Percentiles rank a stretch among this genome's conserved stretches.
Conservation (phyloP, 345 rosid species). For the Pugionium dolabratum region DNA sequence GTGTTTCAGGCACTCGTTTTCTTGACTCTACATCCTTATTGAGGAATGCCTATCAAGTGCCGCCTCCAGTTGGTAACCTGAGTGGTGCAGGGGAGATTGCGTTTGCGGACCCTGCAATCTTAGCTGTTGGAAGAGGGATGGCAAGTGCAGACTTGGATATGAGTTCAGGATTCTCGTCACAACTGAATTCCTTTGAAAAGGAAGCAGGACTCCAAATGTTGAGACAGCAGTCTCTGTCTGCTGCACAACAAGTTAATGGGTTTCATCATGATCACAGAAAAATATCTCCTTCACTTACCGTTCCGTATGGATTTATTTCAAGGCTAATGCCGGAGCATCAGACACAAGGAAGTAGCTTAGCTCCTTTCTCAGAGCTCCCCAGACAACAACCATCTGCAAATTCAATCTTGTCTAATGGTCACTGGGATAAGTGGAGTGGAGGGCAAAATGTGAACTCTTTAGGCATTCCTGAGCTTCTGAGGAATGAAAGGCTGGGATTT, state of each 20-base stretch:
- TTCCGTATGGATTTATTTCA: slow-evolving; percentile 59
- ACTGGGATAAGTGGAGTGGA: slow-evolving; percentile 81
- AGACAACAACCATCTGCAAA: slow-evolving; percentile 61
- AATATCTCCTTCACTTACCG: slow-evolving; percentile 54
- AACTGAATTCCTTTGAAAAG: slow-evolving; percentile 52
- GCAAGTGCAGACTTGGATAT: slow-evolving; percentile 57
- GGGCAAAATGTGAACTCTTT: slow-evolving; percentile 54
- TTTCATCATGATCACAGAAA: slow-evolving; percentile 58
- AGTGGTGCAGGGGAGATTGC: slow-evolving; percentile 64
- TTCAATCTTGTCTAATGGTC: slow-evolving; percentile 62
- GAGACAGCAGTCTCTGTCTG: slow-evolving; percentile 72
- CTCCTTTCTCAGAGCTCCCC: slow-evolving; percentile 54
- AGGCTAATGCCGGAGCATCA: slow-evolving; percentile 60
- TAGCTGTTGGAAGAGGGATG: slow-evolving; percentile 90
- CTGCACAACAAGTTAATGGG: slow-evolving; percentile 32
- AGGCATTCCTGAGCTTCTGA: slow-evolving; percentile 64
- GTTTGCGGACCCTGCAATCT: slow-evolving; percentile 92
- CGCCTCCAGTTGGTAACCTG: slow-evolving; percentile 41
- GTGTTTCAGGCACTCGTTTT: slow-evolving; percentile 53
- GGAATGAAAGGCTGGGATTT: slow-evolving; percentile 70
- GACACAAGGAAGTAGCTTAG: slow-evolving; percentile 52
- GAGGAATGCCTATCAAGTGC: slow-evolving; percentile 59
- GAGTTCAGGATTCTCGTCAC: slow-evolving; percentile 56
- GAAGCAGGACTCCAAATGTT: slow-evolving; percentile 67
- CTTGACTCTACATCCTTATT: slow-evolving; percentile 54